Evolutionary conservation across 208 protist species (phyloP).

Genomic region (Acanthamoeba culbertsoni): DNA sequence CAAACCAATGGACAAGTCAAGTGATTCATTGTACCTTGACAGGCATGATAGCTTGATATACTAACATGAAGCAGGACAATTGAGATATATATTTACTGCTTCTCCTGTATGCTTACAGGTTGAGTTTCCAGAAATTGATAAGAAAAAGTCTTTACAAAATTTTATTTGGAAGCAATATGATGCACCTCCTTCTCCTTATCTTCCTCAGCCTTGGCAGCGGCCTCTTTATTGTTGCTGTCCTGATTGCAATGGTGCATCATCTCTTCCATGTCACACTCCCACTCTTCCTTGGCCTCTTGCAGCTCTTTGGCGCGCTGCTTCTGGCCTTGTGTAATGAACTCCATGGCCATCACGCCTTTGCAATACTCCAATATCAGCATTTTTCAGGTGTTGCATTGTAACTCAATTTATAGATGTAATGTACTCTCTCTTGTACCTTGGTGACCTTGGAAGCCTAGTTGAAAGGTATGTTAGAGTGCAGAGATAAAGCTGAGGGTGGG

Average conservation of each 20-base stretch:
- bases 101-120: no score
- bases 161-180: no score
- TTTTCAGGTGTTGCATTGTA: background rate
- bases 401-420: background rate
- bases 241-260: background rate
- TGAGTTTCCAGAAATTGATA: no score
- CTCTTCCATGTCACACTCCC: slow-evolving; percentile 29
- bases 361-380: background rate
- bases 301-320: background rate
- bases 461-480: no score
- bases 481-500: no score
- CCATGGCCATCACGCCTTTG: slow-evolving; percentile 52
- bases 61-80: no score
- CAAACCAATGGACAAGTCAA: no score
- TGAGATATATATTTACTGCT: no score
- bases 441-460: background rate
- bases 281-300: background rate
- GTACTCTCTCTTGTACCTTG: background rate
- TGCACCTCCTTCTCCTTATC: no score
- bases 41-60: no score
- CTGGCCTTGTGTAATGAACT: slow-evolving; percentile 22
- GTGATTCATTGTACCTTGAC: no score
- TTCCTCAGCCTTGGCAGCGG: background rate
- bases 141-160: no score
- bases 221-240: background rate